Evolutionary conservation across 345 rosid genomes (phyloP).

Genomic region (Lenwebbia sp.): DNA sequence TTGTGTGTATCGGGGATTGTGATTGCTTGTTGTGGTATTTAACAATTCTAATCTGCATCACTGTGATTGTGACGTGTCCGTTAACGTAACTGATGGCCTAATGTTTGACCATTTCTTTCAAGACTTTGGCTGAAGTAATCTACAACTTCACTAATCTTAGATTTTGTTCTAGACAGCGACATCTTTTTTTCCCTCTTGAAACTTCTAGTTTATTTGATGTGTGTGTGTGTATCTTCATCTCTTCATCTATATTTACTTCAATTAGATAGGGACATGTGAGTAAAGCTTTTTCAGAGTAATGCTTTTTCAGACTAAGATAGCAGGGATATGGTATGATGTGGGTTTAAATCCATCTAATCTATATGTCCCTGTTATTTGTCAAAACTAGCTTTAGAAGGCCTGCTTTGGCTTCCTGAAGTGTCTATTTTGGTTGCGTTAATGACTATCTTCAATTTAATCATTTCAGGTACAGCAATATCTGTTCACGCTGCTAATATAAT

Average conservation of each 20-base stretch:
- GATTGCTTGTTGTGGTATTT: not conserved
- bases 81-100: not conserved
- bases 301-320: not conserved
- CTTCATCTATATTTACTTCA: not conserved
- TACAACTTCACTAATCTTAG: not conserved
- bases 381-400: not conserved
- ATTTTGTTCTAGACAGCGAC: not conserved
- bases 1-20: not conserved
- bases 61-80: not conserved
- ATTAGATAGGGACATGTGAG: not conserved
- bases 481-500: constrained; percentile 60
- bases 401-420: not conserved
- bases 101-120: not conserved
- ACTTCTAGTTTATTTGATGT: not conserved
- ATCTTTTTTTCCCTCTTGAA: not conserved
- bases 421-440: not conserved
- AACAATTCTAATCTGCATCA: not conserved
- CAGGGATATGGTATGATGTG: not conserved
- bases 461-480: constrained; percentile 40
- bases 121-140: not conserved
- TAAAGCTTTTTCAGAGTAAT: not conserved
- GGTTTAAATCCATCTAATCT: not conserved
- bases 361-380: not conserved
- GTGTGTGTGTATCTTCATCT: not conserved
- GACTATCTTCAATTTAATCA: constrained; percentile 3